Evolutionary conservation across 257 asterid genomes (phyloP), one percentile per base, ranked within the genome.

Genomic region (Anisodus tanguticus): DNA sequence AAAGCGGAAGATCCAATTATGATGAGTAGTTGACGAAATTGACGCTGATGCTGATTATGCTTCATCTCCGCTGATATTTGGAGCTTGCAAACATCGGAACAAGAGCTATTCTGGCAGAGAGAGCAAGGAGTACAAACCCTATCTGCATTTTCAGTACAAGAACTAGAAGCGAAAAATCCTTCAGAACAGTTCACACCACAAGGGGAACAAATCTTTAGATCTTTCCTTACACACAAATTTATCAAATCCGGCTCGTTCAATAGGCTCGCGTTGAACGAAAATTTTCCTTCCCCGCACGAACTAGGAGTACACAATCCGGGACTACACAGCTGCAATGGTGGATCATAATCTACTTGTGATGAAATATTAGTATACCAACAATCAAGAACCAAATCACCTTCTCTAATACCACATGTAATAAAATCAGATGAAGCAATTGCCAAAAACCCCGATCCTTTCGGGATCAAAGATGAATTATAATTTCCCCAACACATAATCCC

Each of bases 111-210:
- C 91, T 96, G 98, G 84, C 99, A 96, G 16, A 96, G 98, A 0
- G 98, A 90, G 87, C 99, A 96, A 8, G 97, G 88, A 0, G 99
- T 95, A 94, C 99, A 96, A 4, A 96, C 93, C 72, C 99, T 85
- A 60, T 94, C 98, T 0, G 98, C 98, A 67, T 88, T 82, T 26
- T 70, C 83, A 9, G 91, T 90, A 72, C 99, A 96, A 0, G 93
- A 82, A 62, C 98, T 94, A 0, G 99, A 96, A 35, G 95, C 88
- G 81, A 94, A 96, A 81, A 90, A 95, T 13, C 98, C 99, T 35
- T 90, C 88, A 0, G 95, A 88, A 83, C 99, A 96, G 53, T 90
- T 93, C 10, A 84, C 13, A 9, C 97, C 99, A 86, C 99, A 96
- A 2, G 97, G 97, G 3, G 94, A 90, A 85, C 98, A 96, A 57